Conservation (phyloP, 192 early-diverging fungal genomes). For the Funneliformis mosseae region DNA sequence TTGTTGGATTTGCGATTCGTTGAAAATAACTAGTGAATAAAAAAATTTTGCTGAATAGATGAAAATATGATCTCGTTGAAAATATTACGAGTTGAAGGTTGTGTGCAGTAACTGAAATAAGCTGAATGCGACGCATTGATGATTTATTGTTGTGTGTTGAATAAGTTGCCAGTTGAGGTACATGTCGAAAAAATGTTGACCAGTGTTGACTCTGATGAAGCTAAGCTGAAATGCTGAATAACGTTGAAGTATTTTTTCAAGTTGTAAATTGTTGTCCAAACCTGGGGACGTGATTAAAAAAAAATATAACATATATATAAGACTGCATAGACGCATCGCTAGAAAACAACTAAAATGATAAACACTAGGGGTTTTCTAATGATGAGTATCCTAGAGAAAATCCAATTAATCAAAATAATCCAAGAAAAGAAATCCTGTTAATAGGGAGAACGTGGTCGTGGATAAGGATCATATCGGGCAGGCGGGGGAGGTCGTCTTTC, state of each 20-base stretch:
- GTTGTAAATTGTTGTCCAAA: constrained; percentile 13
- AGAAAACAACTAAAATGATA: constrained; percentile 3
- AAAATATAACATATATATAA: constrained; percentile 19
- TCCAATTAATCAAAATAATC: not conserved
- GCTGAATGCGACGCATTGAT: constrained; percentile 30
- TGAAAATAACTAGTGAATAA: not conserved
- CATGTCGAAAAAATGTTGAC: constrained; percentile 30
- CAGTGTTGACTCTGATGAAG: constrained; percentile 30
- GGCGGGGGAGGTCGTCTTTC: constrained; percentile 29
- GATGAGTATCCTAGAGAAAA: not conserved
- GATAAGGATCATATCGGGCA: constrained; percentile 29
- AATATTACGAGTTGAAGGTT: not conserved
- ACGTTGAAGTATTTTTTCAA: not conserved
- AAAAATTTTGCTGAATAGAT: constrained; percentile 3
- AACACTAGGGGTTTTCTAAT: constrained; percentile 25
- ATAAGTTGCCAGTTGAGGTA: constrained; percentile 32
- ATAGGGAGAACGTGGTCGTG: constrained; percentile 33
- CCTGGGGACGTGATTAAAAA: constrained; percentile 11
- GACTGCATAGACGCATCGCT: constrained; percentile 11
- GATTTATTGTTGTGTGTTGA: constrained; percentile 32
- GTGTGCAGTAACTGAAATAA: constrained; percentile 22
- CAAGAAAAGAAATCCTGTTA: constrained; percentile 6
- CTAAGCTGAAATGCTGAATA: constrained; percentile 28
- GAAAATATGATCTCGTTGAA: not conserved
- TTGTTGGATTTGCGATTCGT: not conserved